phyloP scores from a whole-genome alignment of 2,329 filamentous ascomycete species.

The Domatiomyces globalis region DNA sequence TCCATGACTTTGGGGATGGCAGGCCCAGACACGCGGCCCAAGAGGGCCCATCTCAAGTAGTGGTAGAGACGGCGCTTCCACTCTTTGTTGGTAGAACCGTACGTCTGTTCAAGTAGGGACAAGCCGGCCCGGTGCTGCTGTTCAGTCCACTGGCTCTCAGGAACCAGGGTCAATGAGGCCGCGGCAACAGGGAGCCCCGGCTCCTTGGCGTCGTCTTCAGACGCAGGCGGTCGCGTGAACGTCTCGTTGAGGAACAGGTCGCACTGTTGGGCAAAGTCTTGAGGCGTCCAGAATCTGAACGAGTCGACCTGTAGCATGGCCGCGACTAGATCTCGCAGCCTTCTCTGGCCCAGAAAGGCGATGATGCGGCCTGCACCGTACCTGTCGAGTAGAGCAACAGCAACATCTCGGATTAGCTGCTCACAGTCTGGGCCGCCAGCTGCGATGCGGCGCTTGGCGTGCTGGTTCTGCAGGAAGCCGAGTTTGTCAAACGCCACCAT shows the following conservation, averaged over 20 bases:
- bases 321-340: slow-evolving; percentile 35
- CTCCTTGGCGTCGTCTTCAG: slow-evolving; percentile 8
- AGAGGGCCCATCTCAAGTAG: slow-evolving; percentile 44
- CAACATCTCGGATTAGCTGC: slow-evolving; percentile 24
- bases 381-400: slow-evolving; percentile 11
- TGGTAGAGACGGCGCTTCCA: slow-evolving; percentile 36
- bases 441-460: slow-evolving; percentile 39
- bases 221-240: slow-evolving; percentile 16
- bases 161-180: slow-evolving; percentile 30
- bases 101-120: slow-evolving; percentile 4
- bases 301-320: slow-evolving; percentile 38
- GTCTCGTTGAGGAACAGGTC: slow-evolving; percentile 41
- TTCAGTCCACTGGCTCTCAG: slow-evolving; percentile 27
- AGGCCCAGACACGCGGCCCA: slow-evolving; percentile 40
- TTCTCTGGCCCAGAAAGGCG: slow-evolving; percentile 16
- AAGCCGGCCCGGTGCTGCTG: slow-evolving; percentile 29
- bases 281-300: slow-evolving; percentile 38
- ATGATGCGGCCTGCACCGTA: slow-evolving; percentile 11
- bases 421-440: slow-evolving; percentile 30
- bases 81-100: slow-evolving; percentile 1
- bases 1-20: slow-evolving; percentile 40
- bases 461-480: slow-evolving; percentile 60
- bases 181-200: slow-evolving; percentile 31
- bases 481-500: slow-evolving; percentile 71
- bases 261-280: slow-evolving; percentile 43